Evolutionary conservation across 805 yeast species (phyloP).

Genomic region (Saccharomycopsis fermentans): DNA sequence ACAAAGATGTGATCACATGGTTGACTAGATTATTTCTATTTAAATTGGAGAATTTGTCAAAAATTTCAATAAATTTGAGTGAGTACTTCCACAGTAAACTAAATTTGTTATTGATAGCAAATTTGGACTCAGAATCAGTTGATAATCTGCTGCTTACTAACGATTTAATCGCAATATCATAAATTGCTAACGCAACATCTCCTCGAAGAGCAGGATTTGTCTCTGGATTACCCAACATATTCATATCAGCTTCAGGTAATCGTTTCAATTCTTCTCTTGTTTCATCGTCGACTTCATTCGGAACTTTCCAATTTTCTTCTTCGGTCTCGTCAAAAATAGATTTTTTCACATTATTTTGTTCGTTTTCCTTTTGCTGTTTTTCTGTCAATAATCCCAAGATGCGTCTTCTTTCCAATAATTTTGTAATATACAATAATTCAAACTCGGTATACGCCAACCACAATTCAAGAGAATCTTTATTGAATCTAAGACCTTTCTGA

Average conservation of each 20-base stretch:
- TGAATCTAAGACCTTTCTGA: conserved; percentile 78
- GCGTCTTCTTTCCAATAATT: conserved; percentile 72
- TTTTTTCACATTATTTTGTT: conserved; percentile 28
- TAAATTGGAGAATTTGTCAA: conserved; percentile 61
- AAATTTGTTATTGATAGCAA: conserved; percentile 19
- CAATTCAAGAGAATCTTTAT: conserved; percentile 56
- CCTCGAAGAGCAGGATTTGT: conserved; percentile 72
- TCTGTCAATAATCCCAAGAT: conserved; percentile 71
- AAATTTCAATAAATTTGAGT: conserved; percentile 37
- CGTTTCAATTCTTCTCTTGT: conserved; percentile 34
- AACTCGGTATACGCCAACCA: conserved; percentile 85
- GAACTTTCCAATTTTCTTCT: conserved; percentile 31
- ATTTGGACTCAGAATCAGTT: conserved; percentile 26
- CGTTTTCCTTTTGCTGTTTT: conserved; percentile 50
- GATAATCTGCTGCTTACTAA: conserved; percentile 25
- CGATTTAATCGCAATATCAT: conserved; percentile 53
- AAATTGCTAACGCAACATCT: conserved; percentile 59
- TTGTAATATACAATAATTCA: conserved; percentile 78
- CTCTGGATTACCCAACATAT: conserved; percentile 77
- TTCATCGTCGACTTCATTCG: conserved; percentile 50
- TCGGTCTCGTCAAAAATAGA: conserved; percentile 25
- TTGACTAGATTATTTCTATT: conserved; percentile 57
- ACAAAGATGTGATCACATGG: conserved; percentile 51
- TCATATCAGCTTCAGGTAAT: conserved; percentile 81
- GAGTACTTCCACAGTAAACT: conserved; percentile 33